Base-by-base conservation (phyloP, 73 alveolate species). In the Halteria grandinella region DNA sequence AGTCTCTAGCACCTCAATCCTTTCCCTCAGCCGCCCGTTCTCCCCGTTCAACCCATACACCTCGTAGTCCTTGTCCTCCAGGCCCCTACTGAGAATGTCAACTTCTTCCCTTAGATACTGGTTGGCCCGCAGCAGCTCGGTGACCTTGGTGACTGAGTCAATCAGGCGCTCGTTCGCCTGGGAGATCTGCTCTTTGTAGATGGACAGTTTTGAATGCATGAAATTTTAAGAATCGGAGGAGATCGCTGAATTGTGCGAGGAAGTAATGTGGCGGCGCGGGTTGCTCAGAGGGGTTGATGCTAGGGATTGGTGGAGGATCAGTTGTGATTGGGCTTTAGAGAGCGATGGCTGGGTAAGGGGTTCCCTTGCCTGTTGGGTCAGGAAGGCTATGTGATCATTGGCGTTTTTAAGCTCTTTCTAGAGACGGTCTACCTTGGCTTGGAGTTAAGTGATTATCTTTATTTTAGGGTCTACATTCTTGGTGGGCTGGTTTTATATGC, bases 381-480 rank as follows among this genome's bases (percentile, higher is more conserved):
- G 31, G 62, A 57, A 84, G 34, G 71, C 88, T 0, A 84, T 84
- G 45, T 84, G 93, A 2, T 84, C 63, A 29, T 84, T 84, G 14
- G 93, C 93, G n/a, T 75, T 84, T 15, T 43, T 60, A 20, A 84
- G 31, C 79, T 84, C 93, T 4, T 32, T 25, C 32, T 74, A 57
- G 14, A 84, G 81, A 63, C 48, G 40, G 31, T 74, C 31, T 2
- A 77, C 77, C 57, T 69, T 50, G 24, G 48, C 78, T 66, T 87
- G 89, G 43, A 93, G 75, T 43, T 86, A 95, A 33, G 52, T 51
- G 29, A 93, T 87, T 1, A 87, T 55, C 52, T 66, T 62, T 4
- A 75, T 76, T 51, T 93, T 84, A 0, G 98, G 98, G 75, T 93
- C 96, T 37, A 77, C 83, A 83, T 97, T 97, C 74, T 91, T 89